A percentile compares a stretch with the other conserved stretches of the same genome.
Conservation (phyloP, 2,329 filamentous ascomycete species). For the Colletotrichum navitas region DNA sequence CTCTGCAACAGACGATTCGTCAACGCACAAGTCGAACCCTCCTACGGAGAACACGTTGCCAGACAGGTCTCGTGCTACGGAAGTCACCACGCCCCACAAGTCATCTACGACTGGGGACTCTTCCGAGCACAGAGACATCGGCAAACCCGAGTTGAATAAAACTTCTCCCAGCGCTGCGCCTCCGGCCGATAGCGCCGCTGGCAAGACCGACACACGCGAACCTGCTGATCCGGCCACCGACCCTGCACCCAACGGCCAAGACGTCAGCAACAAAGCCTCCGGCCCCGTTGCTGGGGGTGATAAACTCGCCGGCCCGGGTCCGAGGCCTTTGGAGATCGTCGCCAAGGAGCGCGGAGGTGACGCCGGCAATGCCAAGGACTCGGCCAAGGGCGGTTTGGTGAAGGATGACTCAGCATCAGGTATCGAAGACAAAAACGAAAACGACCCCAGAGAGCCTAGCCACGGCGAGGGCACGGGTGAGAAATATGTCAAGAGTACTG, state of each 20-base stretch:
- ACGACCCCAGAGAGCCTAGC: constrained; percentile 36
- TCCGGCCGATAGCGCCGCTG: constrained; percentile 44
- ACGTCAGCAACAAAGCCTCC: constrained; percentile 50
- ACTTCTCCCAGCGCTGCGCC: constrained; percentile 43
- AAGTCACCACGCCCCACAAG: neutral
- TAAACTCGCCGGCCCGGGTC: constrained; percentile 58
- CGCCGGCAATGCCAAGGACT: constrained; percentile 45
- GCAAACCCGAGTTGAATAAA: constrained; percentile 44
- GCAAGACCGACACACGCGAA: constrained; percentile 57
- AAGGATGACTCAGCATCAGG: constrained; percentile 34
- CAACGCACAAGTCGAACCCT: neutral
- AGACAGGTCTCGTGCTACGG: constrained; percentile 4
- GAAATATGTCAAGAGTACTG: constrained; percentile 68
- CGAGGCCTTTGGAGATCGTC: constrained; percentile 56
- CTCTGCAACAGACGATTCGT: neutral
- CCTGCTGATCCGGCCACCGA: constrained; percentile 53
- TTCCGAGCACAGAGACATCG: constrained; percentile 35
- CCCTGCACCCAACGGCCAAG: constrained; percentile 51
- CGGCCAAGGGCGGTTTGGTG: constrained; percentile 40
- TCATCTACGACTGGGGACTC: neutral
- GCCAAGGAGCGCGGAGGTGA: constrained; percentile 52
- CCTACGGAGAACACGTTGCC: neutral
- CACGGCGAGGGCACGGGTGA: constrained; percentile 64
- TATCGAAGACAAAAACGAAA: constrained; percentile 39
- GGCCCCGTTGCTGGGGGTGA: constrained; percentile 51